Percentiles rank a stretch among this genome's conserved stretches.
Conservation (phyloP, 2,329 filamentous ascomycete species). For the Ceratocystis smalleyi region DNA sequence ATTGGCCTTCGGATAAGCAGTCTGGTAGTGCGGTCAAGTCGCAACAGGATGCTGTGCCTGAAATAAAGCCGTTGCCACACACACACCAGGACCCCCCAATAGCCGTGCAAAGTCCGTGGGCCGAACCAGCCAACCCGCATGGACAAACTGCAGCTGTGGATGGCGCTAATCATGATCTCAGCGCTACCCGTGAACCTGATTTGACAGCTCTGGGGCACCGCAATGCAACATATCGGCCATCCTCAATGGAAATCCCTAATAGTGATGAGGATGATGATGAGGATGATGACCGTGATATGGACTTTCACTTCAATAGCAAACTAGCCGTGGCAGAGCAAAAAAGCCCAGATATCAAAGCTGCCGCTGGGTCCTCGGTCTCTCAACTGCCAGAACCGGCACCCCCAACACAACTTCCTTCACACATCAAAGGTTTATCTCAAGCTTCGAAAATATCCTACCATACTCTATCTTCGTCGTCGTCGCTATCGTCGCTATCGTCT, state of each 20-base stretch:
- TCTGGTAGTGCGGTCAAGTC: background rate
- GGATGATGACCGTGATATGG: background rate
- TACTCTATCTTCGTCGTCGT: background rate
- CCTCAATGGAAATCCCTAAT: slow-evolving; percentile 14
- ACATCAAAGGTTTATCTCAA: background rate
- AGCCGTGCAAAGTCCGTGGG: background rate
- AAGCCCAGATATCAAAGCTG: background rate
- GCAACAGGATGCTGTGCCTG: background rate
- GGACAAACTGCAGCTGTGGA: too few species aligned
- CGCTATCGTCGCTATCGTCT: background rate
- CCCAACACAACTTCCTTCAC: background rate
- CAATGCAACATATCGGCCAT: background rate
- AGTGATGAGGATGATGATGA: slow-evolving; percentile 12
- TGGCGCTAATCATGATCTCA: background rate
- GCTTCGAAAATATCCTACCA: background rate
- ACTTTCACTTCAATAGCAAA: background rate
- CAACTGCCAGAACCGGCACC: background rate
- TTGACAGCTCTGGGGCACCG: background rate
- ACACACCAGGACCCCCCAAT: background rate
- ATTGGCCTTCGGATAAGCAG: background rate
- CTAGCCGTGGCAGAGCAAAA: background rate
- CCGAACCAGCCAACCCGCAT: background rate
- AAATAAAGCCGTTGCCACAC: background rate
- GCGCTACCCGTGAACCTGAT: background rate
- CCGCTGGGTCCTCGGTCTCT: background rate